Evolutionary conservation across 129 eudicot species (phyloP).

Genomic region (Flaveria sonorensis): DNA sequence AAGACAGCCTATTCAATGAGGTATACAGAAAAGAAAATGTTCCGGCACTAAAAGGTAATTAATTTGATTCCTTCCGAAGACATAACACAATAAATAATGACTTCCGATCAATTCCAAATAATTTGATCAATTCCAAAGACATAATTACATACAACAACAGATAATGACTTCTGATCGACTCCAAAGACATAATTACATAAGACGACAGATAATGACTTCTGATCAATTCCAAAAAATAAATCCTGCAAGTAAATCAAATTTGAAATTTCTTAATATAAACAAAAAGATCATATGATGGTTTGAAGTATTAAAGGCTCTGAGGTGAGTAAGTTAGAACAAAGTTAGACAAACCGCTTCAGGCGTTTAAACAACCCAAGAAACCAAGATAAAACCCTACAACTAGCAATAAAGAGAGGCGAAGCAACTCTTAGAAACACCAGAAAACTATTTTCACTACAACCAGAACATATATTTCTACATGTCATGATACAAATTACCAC

Average conservation of each 20-base stretch:
- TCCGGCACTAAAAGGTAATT: background rate
- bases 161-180: background rate
- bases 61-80: constrained; percentile 12
- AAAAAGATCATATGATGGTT: background rate
- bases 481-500: background rate
- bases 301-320: background rate
- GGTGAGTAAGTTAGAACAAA: background rate
- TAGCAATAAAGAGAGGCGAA: background rate
- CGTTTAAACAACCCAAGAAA: background rate
- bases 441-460: background rate
- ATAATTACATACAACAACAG: background rate
- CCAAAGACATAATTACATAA: background rate
- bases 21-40: background rate
- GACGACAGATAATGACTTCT: background rate
- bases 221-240: background rate
- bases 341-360: background rate
- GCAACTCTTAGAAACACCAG: background rate
- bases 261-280: background rate
- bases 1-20: background rate
- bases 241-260: background rate
- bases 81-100: background rate
- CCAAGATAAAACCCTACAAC: background rate
- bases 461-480: background rate
- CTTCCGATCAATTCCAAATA: too few relatives aligned
- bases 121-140: too few relatives aligned